Evolutionary conservation across 2,329 filamentous ascomycete species (phyloP), one percentile per base, ranked within the genome.

Genomic region (Monilinia laxa): DNA sequence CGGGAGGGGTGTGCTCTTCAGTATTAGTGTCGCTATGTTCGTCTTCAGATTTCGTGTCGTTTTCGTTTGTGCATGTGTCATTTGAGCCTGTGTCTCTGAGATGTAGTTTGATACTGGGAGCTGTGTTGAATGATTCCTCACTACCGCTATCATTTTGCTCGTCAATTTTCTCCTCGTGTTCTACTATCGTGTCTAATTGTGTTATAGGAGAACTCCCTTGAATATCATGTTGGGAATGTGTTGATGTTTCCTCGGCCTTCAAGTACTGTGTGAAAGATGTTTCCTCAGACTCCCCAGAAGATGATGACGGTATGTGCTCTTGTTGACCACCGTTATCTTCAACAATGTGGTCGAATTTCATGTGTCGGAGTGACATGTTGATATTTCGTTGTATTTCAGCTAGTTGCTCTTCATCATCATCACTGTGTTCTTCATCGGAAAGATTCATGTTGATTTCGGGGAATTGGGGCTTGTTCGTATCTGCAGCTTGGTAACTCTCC

Each of bases 221-320:
- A 23, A 35, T 18, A 16, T n/a, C 11, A n/a, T 31, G 4, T 16
- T 31, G 40, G 1, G 18, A 2, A 16, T 59, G 4, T 20, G 18
- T 16, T 0, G 1, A 5, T 31, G n/a, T 14, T 16, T 31, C 1
- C 10, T 47, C 6, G 1, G 4, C 6, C 11, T 25, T 12, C 1
- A 10, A 23, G 4, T 25, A 1, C 0, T 58, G 9, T 0, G 1
- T 16, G 1, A 2, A 2, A 20, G 38, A 14, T 12, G 16, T 18
- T 0, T 6, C 4, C 11, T 45, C 38, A 1, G 4, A 0, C 11
- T 28, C 23, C 11, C 4, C 18, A 10, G 2, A 28, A 0, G 10
- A 11, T 0, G 14, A 7, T 45, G 14, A 6, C 4, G 40, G 23
- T 1, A 7, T 6, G 9, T 58, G 9, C 6, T 4, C 14, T 2